phyloP scores from a whole-genome alignment of 306 rosid genomes.

The Rosa lucieae region DNA sequence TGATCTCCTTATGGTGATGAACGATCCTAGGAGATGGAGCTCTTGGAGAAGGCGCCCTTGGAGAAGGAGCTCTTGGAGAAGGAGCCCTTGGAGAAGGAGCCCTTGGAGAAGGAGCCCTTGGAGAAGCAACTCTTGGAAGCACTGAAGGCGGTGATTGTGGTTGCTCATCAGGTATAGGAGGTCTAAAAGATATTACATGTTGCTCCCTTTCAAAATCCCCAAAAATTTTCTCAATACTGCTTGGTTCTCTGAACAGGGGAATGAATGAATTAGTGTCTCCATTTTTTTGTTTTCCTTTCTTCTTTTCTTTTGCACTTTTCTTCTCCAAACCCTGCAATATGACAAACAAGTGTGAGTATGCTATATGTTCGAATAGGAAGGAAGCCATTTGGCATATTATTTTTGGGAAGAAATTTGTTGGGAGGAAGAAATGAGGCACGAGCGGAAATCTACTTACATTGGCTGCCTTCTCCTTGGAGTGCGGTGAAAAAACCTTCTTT shows the following conservation, averaged over 20 bases:
- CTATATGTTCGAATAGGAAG: background rate
- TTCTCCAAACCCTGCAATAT: conserved; percentile 67
- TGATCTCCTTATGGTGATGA: conserved; percentile 54
- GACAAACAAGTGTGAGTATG: conserved; percentile 19
- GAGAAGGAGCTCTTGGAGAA: conserved; percentile 41
- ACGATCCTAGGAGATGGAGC: conserved; percentile 51
- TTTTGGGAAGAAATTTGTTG: background rate
- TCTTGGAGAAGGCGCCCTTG: conserved; percentile 46
- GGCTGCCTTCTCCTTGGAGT: conserved; percentile 71
- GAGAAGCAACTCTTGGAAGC: conserved; percentile 42
- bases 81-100: conserved; percentile 17
- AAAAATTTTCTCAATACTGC: conserved; percentile 95
- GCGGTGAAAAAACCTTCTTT: conserved; percentile 77
- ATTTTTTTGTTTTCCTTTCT: conserved; percentile 75
- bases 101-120: conserved; percentile 28
- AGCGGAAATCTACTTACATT: conserved; percentile 32
- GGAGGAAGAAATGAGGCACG: background rate
- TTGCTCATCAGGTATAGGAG: conserved; percentile 63
- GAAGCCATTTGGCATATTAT: background rate
- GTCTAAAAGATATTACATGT: conserved; percentile 53
- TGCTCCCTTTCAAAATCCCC: conserved; percentile 96
- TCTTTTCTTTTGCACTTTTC: conserved; percentile 68
- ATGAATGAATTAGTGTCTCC: conserved; percentile 86
- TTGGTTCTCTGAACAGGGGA: conserved; percentile 90
- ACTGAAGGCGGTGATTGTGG: conserved; percentile 63